phyloP scores from a whole-genome alignment of 139 green algal species.

The Micractinium sp. region DNA sequence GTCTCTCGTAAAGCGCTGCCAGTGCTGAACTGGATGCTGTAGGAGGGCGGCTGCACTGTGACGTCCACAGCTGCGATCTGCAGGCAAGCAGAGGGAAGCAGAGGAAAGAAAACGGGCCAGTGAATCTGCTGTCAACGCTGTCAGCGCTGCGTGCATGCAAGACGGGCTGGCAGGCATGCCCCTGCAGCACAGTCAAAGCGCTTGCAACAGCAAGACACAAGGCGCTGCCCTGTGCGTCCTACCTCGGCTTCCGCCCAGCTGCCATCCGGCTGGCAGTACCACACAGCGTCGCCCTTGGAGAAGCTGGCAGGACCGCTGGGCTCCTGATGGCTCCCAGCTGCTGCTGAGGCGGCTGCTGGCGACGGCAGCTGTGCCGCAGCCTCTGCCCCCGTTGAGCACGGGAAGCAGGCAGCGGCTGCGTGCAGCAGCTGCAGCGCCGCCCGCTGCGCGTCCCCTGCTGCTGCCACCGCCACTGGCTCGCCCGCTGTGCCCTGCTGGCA shows the following conservation, averaged over 20 bases:
- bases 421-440: slow-evolving; percentile 2
- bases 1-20: slow-evolving; percentile 17
- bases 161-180: too few relatives aligned
- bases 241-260: slow-evolving; percentile 31
- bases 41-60: slow-evolving; percentile 32
- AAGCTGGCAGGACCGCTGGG: background rate
- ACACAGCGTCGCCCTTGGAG: slow-evolving; percentile 28
- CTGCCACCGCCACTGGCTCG: slow-evolving; percentile 5
- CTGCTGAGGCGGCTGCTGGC: background rate
- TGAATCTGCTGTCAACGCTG: background rate
- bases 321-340: background rate
- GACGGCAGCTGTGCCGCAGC: background rate
- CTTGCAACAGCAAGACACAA: too few relatives aligned
- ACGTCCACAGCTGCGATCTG: slow-evolving; percentile 18
- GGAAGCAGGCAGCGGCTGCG: slow-evolving; percentile 36
- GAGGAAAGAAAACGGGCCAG: background rate
- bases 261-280: slow-evolving; percentile 36
- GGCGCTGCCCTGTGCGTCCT: background rate
- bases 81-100: background rate
- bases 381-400: background rate
- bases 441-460: background rate
- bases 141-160: too few relatives aligned
- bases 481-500: background rate
- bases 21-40: slow-evolving; percentile 13
- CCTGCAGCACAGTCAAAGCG: background rate